Base-by-base conservation (phyloP, 768 basidiomycete genomes). In the Mycena galericulata region DNA sequence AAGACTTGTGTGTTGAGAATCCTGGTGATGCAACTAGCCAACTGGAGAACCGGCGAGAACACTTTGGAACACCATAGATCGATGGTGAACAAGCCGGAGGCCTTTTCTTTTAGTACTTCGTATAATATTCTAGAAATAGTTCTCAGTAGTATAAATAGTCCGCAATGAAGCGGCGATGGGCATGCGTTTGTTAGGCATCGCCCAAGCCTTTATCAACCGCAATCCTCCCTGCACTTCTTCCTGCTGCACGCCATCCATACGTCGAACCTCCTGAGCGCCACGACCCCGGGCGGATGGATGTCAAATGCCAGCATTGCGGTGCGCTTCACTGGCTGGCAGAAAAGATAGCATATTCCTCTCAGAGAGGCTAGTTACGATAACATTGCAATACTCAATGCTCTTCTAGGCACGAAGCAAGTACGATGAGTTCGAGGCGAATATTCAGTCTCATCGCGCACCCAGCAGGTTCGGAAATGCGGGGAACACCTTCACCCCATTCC, bases 401-500 rank as follows among this genome's bases (percentile, higher is more conserved):
- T 65, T 30, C 27, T 45, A 79, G 79, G 79, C n/a, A 79, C 78
- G 29, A 79, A 77, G 78, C 78, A 64, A 75, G 74, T n/a, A 18
- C 12, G 12, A 17, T 14, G 32, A 9, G 20, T 18, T 45, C 29
- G 36, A 11, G 29, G 49, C 45, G 27, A n/a, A 8, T 40, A 5
- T 41, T 34, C 26, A n/a, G 20, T 26, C 50, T 41, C 22, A 43
- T 26, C n/a, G 10, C 2, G 17, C 12, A 2, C n/a, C 6, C 53
- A 80, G 80, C 49, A 72, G 73, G 5, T 62, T 78, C 22, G 71
- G 34, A 14, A 81, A 82, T 49, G 81, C 81, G 30, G 78, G 79
- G 5, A 77, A 77, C 57, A 77, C 79, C 0, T 83, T 83, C 69
- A 77, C 75, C 56, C 65, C 78, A 3, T 82, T 83, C 73, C 82